phyloP scores from a whole-genome alignment of 257 asterid species.

The Solanum dulcamara region DNA sequence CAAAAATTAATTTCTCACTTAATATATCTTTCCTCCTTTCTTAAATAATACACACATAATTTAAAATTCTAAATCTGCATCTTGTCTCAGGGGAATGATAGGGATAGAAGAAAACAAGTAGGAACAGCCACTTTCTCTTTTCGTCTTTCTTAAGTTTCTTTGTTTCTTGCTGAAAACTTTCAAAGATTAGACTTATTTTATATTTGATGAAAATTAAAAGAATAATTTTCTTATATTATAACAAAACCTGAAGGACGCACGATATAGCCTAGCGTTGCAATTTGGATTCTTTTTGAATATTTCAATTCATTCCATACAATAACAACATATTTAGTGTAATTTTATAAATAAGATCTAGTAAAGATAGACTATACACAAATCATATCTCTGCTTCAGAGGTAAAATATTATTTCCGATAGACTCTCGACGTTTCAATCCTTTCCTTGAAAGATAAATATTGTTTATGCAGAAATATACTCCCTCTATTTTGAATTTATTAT shows the following conservation, averaged over 20 bases:
- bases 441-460: background rate
- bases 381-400: background rate
- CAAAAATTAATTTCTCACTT: background rate
- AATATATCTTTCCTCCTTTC: background rate
- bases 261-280: background rate
- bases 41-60: background rate
- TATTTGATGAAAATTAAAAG: background rate
- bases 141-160: background rate
- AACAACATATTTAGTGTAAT: background rate
- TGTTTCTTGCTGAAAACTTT: background rate
- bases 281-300: background rate
- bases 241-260: background rate
- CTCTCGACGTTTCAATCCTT: background rate
- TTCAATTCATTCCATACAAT: background rate
- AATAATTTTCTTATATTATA: background rate
- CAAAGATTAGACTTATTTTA: background rate
- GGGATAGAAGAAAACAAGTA: background rate
- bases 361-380: too few species aligned
- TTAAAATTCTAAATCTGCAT: background rate
- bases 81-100: background rate
- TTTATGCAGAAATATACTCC: background rate
- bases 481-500: background rate
- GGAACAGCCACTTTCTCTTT: background rate
- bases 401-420: accelerated
- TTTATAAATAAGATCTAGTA: background rate